Base-by-base conservation (phyloP, 768 basidiomycete genomes). In the Podaxis mareebaensis region DNA sequence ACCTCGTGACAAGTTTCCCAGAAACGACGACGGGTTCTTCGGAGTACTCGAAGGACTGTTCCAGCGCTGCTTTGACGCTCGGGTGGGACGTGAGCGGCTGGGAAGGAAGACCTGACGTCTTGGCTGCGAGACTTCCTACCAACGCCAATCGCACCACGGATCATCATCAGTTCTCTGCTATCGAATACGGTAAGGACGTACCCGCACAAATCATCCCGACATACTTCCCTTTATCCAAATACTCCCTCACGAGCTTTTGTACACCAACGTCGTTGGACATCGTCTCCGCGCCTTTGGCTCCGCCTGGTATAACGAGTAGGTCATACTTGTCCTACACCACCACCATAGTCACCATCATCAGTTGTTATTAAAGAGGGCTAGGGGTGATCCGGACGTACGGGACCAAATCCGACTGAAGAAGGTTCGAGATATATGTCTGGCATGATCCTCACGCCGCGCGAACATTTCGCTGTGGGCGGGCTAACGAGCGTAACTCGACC, bases 171-270 rank as follows among this genome's bases (percentile, higher is more conserved):
- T 8, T 0, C 42, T 20, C 4, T 20, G 2, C 8, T 44, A 3
- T 20, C 3, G 12, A 24, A 51, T 12, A 24, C 33, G 49, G 54
- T 15, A 10, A 7, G 3, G 5, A 72, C 80, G 38, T 58, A 88
- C 92, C 92, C 56, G 92, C 92, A 69, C 92, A 94, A 52, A 93
- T 92, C 92, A 93, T 92, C 1, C 86, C 92, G 26, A 94, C 88
- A 28, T 82, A 69, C 69, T 88, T 90, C 13, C 77, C 79, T 26
- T 76, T 66, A 24, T 79, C 71, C 51, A 90, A 70, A 68, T 85
- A 93, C 22, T 78, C 74, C 60, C 80, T 77, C 12, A 93, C 82
- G 10, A 92, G 78, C 0, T 79, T 76, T 70, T 93, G 90, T 1
- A 93, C 89, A 2, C 73, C 76, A 20, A 75, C 67, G 58, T 80